Evolutionary conservation across 345 rosid species (phyloP).

Genomic region (Boechera divaricarpa): DNA sequence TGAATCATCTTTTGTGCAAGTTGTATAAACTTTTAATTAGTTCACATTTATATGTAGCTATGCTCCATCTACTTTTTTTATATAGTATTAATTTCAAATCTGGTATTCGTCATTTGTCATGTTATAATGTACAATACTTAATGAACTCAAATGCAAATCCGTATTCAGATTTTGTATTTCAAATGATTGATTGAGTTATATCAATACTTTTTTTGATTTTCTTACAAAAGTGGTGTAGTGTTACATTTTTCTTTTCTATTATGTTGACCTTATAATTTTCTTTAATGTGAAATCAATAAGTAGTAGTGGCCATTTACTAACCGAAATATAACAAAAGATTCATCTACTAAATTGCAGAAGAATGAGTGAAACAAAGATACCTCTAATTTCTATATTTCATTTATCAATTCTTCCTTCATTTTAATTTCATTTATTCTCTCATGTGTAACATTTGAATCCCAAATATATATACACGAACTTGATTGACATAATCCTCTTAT

Average conservation of each 20-base stretch:
- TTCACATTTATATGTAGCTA: conserved; percentile 8
- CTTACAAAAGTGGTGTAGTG: background rate
- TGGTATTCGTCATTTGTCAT: background rate
- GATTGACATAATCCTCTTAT: too few species aligned
- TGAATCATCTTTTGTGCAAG: background rate
- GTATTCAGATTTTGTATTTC: background rate
- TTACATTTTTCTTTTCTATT: background rate
- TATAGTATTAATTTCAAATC: background rate
- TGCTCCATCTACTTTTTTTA: background rate
- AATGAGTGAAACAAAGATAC: too few species aligned
- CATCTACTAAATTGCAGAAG: too few species aligned
- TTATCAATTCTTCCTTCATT: too few species aligned
- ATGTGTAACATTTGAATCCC: too few species aligned
- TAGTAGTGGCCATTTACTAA: too few species aligned
- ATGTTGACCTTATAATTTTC: background rate
- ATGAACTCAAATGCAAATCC: background rate
- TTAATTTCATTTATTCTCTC: too few species aligned
- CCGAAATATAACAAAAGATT: too few species aligned
- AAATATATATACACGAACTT: too few species aligned
- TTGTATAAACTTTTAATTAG: conserved; percentile 13
- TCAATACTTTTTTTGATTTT: background rate
- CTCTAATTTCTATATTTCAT: too few species aligned
- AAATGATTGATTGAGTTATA: background rate
- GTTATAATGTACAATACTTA: background rate
- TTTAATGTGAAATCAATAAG: too few species aligned